Conservation (phyloP, 352 stramenopile genomes). For the Phytophthora syringae region DNA sequence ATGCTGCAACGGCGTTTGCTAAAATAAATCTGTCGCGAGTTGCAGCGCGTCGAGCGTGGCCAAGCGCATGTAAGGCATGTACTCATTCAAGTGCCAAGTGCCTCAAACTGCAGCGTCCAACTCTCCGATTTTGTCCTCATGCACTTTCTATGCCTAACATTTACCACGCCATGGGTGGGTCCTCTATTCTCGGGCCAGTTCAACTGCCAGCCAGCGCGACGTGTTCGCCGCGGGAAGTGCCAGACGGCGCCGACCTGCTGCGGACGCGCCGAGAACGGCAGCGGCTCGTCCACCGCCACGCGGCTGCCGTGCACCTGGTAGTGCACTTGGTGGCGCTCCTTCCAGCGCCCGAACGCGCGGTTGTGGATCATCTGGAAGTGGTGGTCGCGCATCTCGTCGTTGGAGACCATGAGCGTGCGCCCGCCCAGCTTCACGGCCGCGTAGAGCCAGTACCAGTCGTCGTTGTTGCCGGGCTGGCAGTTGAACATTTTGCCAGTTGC, state of each 20-base stretch:
- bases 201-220: neutral
- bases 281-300: constrained; percentile 60
- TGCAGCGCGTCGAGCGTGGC: too few relatives aligned
- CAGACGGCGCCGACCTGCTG: constrained; percentile 66
- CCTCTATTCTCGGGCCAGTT: constrained; percentile 1
- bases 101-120: too few relatives aligned
- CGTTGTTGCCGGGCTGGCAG: constrained; percentile 95
- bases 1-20: neutral
- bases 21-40: too few relatives aligned
- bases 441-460: constrained; percentile 99
- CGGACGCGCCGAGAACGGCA: constrained; percentile 60
- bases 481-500: constrained; percentile 90
- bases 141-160: neutral
- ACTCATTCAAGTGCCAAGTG: too few relatives aligned
- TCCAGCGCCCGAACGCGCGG: constrained; percentile 95
- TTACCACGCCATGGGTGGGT: neutral
- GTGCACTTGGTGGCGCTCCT: constrained; percentile 96
- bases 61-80: too few relatives aligned
- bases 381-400: constrained; percentile 99
- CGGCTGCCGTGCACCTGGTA: constrained; percentile 79
- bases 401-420: constrained; percentile 93
- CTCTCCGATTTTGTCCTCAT: neutral
- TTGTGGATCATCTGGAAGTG: constrained; percentile 99
- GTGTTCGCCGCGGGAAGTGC: constrained; percentile 60
- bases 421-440: constrained; percentile 88